phyloP scores from a whole-genome alignment of 257 asterid species.

The Prunella vulgaris region DNA sequence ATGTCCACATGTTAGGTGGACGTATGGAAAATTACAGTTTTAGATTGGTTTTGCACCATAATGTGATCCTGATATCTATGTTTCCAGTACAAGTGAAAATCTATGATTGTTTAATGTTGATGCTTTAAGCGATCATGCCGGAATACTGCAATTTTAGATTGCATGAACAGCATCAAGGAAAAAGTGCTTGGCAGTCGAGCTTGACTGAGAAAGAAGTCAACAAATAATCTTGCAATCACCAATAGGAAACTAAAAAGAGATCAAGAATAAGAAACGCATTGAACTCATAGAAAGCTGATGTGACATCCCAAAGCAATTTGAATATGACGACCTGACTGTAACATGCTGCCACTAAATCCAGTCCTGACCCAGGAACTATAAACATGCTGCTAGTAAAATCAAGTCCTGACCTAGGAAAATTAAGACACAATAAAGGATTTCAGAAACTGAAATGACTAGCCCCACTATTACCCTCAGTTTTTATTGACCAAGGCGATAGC shows the following conservation, averaged over 20 bases:
- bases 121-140: not conserved
- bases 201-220: not conserved
- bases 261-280: not conserved
- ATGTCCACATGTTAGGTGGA: not conserved
- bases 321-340: not conserved
- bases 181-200: not conserved
- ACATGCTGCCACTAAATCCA: not conserved
- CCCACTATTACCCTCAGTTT: not conserved
- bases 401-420: not conserved
- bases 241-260: not conserved
- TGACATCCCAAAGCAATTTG: slow-evolving; percentile 7
- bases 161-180: not conserved
- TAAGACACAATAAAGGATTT: not conserved
- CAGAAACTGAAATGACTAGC: not conserved
- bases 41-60: not conserved
- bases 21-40: not conserved
- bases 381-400: not conserved
- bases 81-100: not conserved
- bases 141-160: not conserved
- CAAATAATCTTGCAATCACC: not conserved
- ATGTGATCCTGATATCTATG: not conserved
- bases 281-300: slow-evolving; percentile 10
- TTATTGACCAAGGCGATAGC: not conserved
- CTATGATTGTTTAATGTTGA: not conserved
- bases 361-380: not conserved